Base-by-base conservation (phyloP, 2,329 filamentous ascomycete genomes). In the Exophiala oligosperma region DNA sequence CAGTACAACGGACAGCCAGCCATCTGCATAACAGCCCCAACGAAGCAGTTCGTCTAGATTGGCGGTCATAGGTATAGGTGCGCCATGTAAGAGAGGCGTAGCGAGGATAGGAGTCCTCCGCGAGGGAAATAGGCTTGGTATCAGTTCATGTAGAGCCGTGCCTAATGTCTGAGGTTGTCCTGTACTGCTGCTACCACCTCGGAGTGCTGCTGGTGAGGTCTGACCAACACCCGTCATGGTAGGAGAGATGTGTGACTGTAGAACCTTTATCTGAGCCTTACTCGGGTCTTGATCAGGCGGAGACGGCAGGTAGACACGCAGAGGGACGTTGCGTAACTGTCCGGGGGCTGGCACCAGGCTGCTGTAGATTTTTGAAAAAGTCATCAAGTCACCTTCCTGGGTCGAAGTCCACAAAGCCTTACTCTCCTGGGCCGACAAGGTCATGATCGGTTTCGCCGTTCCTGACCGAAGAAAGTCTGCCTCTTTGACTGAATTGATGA, bases 391-490 rank as follows among this genome's bases (percentile, higher is more conserved):
- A 54, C 57, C 89, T 66, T 89, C 84, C 71, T 88, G 81, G 43
- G 96, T 90, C 8, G 90, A 83, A 64, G 87, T 83, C 91, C 92
- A 97, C 35, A 97, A 79, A 32, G 88, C 84, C 6, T 87, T 90
- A 12, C 90, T 94, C 71, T 96, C 87, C 47, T 90, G 86, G 71
- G 92, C 92, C 60, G 88, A 91, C 68, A 97, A 78, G 54, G 86
- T 88, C 91, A 96, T 96, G 69, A 96, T 92, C 60, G 89, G 88
- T 71, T 93, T 92, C 14, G 91, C 91, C 54, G 89, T 94, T 46
- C 92, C 91, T 66, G 94, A 93, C 52, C 92, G 85, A 51, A 96
- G 79, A 66, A 92, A 96, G 73, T 96, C 92, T 29, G 92, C 92
- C 80, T 89, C 87, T 70, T 90, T 90, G 61, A 89, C 86, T 52